Evolutionary conservation across 2,329 filamentous ascomycete genomes (phyloP), one percentile per base, ranked within the genome.

Genomic region (Diaporthe sp.): DNA sequence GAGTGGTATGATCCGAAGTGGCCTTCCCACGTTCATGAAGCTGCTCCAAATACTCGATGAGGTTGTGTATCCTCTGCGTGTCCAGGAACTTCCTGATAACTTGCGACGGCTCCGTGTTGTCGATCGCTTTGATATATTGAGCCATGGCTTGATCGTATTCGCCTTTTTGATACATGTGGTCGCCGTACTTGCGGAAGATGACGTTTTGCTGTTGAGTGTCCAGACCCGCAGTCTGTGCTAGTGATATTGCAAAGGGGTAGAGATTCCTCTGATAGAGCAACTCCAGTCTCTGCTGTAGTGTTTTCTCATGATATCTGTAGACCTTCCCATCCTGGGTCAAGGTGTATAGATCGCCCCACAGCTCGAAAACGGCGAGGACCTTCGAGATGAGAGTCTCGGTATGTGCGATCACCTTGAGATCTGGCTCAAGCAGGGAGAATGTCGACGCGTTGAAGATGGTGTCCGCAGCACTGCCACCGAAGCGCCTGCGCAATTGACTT

Each of bases 91-190:
- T 98, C 79, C 96, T 91, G 80, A 98, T 98, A 61, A 98, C 95
- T 80, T 98, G 96, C 2, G 96, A 98, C 9, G 96, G 96, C 79
- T 98, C 96, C 0, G 96, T 98, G 74, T 94, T 97, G 81, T 98
- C 96, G 75, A 99, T 98, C 0, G 97, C 96, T 78, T 95, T 94
- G 76, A 99, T 92, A 81, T 99, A 99, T 82, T 98, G 97, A 79
- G 97, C 93, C 97, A 99, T 99, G n/a, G 97, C 96, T 9, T 94
- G 97, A 80, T 99, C 97, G 80, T 96, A 99, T 80, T 98, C 96
- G 6, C 94, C 95, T 80, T 97, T 98, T 77, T 97, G 94, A 80
- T 99, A 98, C 4, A 98, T 84, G 79, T 96, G 94, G 81, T 99
- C 97, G 17, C 96, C 97, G 82, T 98, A 98, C 81, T 93, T 96